Evolutionary conservation across 352 stramenopile genomes (phyloP).

Genomic region (Pythium sp.): DNA sequence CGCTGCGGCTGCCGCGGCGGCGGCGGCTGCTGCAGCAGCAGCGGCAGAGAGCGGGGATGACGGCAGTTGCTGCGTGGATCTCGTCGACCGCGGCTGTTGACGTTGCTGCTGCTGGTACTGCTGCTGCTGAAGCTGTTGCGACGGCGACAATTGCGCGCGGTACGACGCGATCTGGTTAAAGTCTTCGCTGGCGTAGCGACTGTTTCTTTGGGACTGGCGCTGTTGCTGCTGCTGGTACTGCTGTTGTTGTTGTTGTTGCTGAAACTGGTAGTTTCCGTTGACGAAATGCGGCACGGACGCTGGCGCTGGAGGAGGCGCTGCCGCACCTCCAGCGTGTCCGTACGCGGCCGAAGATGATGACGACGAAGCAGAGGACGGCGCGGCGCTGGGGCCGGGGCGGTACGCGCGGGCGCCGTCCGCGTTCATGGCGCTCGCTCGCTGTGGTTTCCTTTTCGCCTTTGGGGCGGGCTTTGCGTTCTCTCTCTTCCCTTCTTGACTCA

Average conservation of each 20-base stretch:
- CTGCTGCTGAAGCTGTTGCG: slow-evolving; percentile 17
- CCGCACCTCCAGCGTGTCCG: neutral
- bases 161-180: slow-evolving; percentile 14
- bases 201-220: slow-evolving; percentile 1
- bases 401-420: slow-evolving; percentile 14
- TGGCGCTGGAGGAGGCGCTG: slow-evolving; percentile 5
- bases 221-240: slow-evolving; percentile 1
- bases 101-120: slow-evolving; percentile 15
- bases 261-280: slow-evolving; percentile 19
- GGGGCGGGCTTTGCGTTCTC: neutral
- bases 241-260: slow-evolving; percentile 13
- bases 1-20: slow-evolving; percentile 9
- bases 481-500: slow-evolving; percentile 2
- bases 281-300: slow-evolving; percentile 17
- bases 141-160: slow-evolving; percentile 12
- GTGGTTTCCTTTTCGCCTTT: neutral
- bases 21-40: slow-evolving; percentile 11
- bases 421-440: slow-evolving; percentile 11
- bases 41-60: slow-evolving; percentile 14
- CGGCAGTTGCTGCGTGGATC: slow-evolving; percentile 1
- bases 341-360: neutral
- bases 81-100: slow-evolving; percentile 5
- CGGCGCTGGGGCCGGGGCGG: neutral
- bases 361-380: neutral
- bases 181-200: slow-evolving; percentile 9